Evolutionary conservation across 2,329 filamentous ascomycete species (phyloP), one percentile per base, ranked within the genome.

Genomic region (Pestalotiopsis sp.): DNA sequence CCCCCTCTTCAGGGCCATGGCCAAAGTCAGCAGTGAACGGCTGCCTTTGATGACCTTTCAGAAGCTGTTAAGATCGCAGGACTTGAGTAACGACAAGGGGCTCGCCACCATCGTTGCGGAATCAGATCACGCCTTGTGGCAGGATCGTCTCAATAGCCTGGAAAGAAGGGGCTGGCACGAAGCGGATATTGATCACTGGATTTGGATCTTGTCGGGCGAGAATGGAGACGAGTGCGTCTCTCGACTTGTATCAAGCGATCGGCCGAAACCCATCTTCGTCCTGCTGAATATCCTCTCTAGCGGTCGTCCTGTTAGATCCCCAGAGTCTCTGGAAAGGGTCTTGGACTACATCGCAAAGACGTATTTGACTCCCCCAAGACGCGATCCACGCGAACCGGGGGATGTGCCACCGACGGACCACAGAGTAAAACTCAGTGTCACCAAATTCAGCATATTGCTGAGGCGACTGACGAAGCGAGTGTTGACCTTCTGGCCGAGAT

Each of bases 231-330:
- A 64, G 56, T 78, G 79, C 14, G 73, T 81, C 6, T 71, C 78
- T 59, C 78, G 82, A 12, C 77, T 84, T 25, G 64, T 81, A 52
- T 77, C 76, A 1, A 75, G 71, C 20, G 72, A 78, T 27, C 71
- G 69, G 9, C 77, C 75, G 7, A 82, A 80, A 67, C 82, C 82
- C 2, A 70, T 81, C 3, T 85, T 84, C 45, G 70, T 85, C 7
- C 71, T 83, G 2, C 71, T 78, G 27, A 68, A 81, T 31, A 71
- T 84, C 6, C 71, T 82, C 17, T 75, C 77, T n/a, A 76, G 71
- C 57, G 75, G 81, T 45, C 79, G 79, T 68, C 72, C 67, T 0
- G 76, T 83, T 36, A 70, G 70, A 4, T 73, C 79, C 38, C 71
- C 74, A 17, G 69, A 75, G 31, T 80, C 75, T 3, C 71, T 83